phyloP scores from a whole-genome alignment of 768 basidiomycete genomes.

The Hypholoma fasciculare region DNA sequence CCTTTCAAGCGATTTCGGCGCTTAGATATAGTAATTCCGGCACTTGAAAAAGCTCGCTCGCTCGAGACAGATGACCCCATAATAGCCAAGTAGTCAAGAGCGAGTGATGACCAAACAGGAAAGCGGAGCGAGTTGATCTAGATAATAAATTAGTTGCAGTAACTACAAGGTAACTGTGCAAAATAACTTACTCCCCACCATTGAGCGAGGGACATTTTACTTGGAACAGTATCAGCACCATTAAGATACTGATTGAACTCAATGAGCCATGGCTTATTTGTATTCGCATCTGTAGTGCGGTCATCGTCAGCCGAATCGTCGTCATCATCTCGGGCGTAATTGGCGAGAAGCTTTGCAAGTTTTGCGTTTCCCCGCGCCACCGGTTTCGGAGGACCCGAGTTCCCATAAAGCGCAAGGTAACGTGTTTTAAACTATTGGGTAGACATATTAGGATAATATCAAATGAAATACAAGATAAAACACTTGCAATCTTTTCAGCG shows the following conservation, averaged over 20 bases:
- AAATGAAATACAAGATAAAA: neutral
- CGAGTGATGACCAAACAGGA: slow-evolving; percentile 35
- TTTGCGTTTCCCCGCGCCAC: neutral
- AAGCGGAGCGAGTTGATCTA: slow-evolving; percentile 25
- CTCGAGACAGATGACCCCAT: slow-evolving; percentile 15
- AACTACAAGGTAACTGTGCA: no score
- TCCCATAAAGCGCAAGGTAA: neutral
- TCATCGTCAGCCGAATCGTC: neutral
- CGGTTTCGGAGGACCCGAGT: neutral
- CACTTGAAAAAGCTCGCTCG: slow-evolving; percentile 39
- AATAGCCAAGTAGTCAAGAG: slow-evolving; percentile 35
- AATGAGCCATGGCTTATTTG: neutral
- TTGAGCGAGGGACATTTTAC: neutral
- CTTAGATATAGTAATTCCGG: slow-evolving; percentile 38
- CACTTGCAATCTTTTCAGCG: neutral
- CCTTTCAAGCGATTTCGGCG: slow-evolving; percentile 31
- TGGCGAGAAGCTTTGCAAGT: neutral
- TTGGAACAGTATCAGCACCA: neutral
- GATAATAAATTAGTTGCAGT: neutral
- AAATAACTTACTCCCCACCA: neutral
- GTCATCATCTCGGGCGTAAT: neutral
- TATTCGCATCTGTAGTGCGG: neutral
- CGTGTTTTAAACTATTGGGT: slow-evolving; percentile 8
- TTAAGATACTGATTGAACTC: neutral
- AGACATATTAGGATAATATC: neutral